These are phyloP conservation scores for Yamagishiella unicocca DNA, from an alignment of 139 green algal species.

Conservation along the genomic window DNA sequence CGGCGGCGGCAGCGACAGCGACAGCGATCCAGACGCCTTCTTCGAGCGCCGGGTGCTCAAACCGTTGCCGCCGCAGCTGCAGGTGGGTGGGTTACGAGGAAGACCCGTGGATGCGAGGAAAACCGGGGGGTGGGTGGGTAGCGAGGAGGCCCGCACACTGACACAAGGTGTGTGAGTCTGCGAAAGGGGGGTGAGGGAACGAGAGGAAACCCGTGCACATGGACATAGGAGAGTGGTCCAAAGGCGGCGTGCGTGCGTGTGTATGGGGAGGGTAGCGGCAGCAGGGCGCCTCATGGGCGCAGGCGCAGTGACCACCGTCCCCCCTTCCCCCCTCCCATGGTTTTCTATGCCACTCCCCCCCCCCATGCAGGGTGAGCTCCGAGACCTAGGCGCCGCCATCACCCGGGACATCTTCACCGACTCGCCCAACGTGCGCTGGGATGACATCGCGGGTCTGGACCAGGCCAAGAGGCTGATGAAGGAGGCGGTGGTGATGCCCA, in stretches of 20 bases:
- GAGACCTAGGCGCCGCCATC: conserved; percentile 73
- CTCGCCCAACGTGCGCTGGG: conserved; percentile 62
- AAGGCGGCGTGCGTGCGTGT: background rate
- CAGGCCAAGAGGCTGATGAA: conserved; percentile 79
- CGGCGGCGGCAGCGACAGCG: conserved; percentile 32
- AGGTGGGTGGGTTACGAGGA: no score
- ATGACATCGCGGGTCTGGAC: conserved; percentile 80
- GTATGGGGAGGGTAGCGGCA: background rate
- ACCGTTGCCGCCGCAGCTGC: conserved; percentile 59
- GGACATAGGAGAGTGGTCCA: background rate
- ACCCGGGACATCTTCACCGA: conserved; percentile 74
- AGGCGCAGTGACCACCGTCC: no score
- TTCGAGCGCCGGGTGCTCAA: conserved; percentile 71
- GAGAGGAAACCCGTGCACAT: no score
- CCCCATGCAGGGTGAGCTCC: conserved; percentile 62
- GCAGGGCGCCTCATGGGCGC: no score
- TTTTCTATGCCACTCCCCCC: no score
- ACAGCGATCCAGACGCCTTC: conserved; percentile 53
- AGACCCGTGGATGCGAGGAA: no score
- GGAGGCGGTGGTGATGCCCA: conserved; percentile 88
- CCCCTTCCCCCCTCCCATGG: background rate
- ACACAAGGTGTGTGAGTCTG: background rate
- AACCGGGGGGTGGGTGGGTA: no score
- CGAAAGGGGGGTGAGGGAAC: background rate
- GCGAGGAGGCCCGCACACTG: no score